Conservation (phyloP, 2,329 filamentous ascomycete species). For the Amesomyces nigricolor region DNA sequence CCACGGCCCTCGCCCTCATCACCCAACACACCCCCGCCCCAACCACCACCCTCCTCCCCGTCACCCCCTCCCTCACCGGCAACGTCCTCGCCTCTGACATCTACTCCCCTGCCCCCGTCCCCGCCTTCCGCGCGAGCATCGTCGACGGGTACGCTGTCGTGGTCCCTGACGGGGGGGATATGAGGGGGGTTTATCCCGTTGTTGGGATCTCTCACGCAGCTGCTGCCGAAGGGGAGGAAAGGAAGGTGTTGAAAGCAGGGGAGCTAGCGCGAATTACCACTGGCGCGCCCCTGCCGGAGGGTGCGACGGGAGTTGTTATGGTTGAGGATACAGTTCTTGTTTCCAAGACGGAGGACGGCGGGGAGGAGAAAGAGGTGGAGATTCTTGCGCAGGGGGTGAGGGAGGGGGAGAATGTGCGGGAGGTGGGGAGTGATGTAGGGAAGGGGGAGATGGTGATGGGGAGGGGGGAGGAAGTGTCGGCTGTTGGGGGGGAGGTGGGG, state of each 20-base stretch:
- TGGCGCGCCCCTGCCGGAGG: slow-evolving; percentile 81
- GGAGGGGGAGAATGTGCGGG: slow-evolving; percentile 80
- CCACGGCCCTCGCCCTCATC: slow-evolving; percentile 71
- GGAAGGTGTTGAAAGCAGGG: slow-evolving; percentile 46
- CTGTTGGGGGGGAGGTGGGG: slow-evolving; percentile 85
- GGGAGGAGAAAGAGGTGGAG: slow-evolving; percentile 82
- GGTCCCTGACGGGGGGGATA: slow-evolving; percentile 53
- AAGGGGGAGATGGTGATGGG: slow-evolving; percentile 63
- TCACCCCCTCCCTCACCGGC: slow-evolving; percentile 64
- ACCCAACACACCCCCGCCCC: slow-evolving; percentile 65
- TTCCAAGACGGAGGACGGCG: slow-evolving; percentile 68
- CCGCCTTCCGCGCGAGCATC: slow-evolving; percentile 90
- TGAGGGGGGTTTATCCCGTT: slow-evolving; percentile 80
- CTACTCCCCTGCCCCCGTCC: slow-evolving; percentile 72
- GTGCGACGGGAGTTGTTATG: slow-evolving; percentile 90
- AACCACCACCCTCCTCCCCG: slow-evolving; percentile 49
- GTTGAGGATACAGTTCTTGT: slow-evolving; percentile 86
- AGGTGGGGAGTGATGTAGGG: slow-evolving; percentile 81
- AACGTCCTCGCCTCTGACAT: slow-evolving; percentile 80
- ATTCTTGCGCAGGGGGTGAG: slow-evolving; percentile 73
- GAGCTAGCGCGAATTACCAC: slow-evolving; percentile 89
- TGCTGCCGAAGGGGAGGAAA: neutral
- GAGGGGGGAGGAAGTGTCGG: slow-evolving; percentile 76
- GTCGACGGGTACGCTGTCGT: slow-evolving; percentile 94
- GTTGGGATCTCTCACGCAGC: slow-evolving; percentile 78